These are phyloP conservation scores for Aegilops speltoides DNA, from an alignment of 176 grass and related monocot species.

Conservation along the genomic window DNA sequence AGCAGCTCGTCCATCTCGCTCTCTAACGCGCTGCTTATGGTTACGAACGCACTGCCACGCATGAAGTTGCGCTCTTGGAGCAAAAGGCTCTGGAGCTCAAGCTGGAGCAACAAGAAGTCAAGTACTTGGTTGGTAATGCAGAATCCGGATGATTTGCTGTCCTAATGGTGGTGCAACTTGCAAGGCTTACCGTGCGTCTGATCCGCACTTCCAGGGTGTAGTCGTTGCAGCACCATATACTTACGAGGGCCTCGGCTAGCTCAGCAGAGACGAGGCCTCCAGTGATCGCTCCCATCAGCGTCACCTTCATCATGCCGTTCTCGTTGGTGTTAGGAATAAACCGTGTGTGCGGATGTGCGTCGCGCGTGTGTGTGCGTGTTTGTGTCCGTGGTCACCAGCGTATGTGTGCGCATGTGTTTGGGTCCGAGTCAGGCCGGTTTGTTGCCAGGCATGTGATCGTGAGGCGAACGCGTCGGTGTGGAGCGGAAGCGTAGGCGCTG, in stretches of 20 bases:
- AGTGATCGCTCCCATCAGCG: constrained; percentile 29
- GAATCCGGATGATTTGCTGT: background rate
- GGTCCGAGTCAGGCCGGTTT: too few relatives aligned
- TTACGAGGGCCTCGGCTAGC: constrained; percentile 26
- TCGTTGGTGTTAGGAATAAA: background rate
- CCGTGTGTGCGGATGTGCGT: too few relatives aligned
- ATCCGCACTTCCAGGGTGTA: constrained; percentile 29
- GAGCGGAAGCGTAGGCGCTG: too few relatives aligned
- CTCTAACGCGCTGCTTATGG: background rate
- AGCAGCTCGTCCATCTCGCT: background rate
- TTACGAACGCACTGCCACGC: background rate
- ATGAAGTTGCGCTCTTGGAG: too few relatives aligned
- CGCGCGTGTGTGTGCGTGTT: too few relatives aligned
- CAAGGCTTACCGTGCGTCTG: constrained; percentile 28
- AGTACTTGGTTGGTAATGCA: background rate
- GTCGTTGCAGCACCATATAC: constrained; percentile 32
- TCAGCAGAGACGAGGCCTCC: constrained; percentile 46
- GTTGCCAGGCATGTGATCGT: too few relatives aligned
- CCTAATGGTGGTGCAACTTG: too few relatives aligned
- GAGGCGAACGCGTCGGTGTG: too few relatives aligned
- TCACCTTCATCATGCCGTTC: constrained; percentile 43
- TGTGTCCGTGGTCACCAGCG: too few relatives aligned
- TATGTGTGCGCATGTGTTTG: too few relatives aligned
- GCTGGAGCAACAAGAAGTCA: background rate
- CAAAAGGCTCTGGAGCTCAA: too few relatives aligned